Conservation (phyloP, 1,284 basidiomycete species). For the Ganoderma lingzhi region DNA sequence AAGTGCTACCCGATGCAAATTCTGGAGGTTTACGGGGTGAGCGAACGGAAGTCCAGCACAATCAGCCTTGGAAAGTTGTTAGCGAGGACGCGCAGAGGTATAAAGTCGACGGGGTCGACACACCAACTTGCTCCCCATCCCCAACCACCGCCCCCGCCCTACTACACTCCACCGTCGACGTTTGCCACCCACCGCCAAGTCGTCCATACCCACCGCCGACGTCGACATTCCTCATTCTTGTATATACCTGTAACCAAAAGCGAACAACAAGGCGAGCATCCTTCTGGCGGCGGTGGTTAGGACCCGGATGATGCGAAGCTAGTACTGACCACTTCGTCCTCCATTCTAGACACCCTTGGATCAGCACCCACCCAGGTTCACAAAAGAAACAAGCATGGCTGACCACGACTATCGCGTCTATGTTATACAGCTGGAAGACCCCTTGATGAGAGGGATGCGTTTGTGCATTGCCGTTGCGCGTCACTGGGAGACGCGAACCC, state of each 20-base stretch:
- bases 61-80: neutral
- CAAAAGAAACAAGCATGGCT: neutral
- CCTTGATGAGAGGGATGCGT: too few relatives aligned
- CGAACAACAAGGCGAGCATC: conserved; percentile 4
- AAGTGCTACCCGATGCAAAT: neutral
- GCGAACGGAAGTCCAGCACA: neutral
- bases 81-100: neutral
- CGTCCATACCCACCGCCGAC: neutral
- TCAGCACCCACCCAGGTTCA: neutral
- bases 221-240: neutral
- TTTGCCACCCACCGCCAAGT: neutral
- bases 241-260: neutral
- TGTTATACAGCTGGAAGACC: neutral
- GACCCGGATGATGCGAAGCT: neutral
- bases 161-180: neutral
- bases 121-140: neutral
- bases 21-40: neutral
- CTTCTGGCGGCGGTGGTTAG: neutral
- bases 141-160: neutral
- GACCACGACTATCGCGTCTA: neutral
- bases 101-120: neutral
- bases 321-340: neutral
- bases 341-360: neutral
- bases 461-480: neutral
- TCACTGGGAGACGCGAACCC: neutral